Conservation (phyloP, 176 grass and related monocot genomes). For the Triticum dicoccoides region DNA sequence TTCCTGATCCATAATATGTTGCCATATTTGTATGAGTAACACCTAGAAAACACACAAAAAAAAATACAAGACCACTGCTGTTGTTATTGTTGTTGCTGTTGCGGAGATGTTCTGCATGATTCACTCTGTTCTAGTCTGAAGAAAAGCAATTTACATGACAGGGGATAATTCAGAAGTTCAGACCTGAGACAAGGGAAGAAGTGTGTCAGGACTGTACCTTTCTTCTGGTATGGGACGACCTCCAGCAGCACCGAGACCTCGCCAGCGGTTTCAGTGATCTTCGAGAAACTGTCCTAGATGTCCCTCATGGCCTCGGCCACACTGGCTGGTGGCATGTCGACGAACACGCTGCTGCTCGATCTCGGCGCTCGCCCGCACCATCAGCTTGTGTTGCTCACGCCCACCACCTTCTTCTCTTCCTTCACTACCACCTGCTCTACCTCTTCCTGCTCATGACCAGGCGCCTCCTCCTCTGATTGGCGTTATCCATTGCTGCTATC, state of each 20-base stretch:
- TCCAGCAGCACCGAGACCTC: slow-evolving; percentile 67
- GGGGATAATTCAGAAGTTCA: slow-evolving; percentile 1
- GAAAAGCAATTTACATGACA: background rate
- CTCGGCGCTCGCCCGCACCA: slow-evolving; percentile 27
- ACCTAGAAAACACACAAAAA: background rate
- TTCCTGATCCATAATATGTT: background rate
- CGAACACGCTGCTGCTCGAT: slow-evolving; percentile 50
- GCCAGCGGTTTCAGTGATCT: slow-evolving; percentile 39
- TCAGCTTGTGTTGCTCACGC: slow-evolving; percentile 40
- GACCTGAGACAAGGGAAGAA: background rate
- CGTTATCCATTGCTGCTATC: background rate
- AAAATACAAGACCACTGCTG: no score
- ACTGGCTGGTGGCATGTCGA: slow-evolving; percentile 54
- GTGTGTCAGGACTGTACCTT: slow-evolving; percentile 12
- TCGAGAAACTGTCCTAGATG: slow-evolving; percentile 49
- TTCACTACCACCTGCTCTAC: background rate
- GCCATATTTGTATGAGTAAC: background rate
- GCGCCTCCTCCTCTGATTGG: background rate
- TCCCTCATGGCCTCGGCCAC: slow-evolving; percentile 74
- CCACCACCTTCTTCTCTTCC: background rate
- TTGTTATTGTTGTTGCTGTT: no score
- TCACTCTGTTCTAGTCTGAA: background rate
- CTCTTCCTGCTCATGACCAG: background rate
- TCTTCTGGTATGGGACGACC: slow-evolving; percentile 43
- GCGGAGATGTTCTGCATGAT: no score